A percentile compares a stretch with the other conserved stretches of the same genome.
phyloP scores from a whole-genome alignment of 2,329 filamentous ascomycete genomes.

The Aspergillus pseudotamarii region DNA sequence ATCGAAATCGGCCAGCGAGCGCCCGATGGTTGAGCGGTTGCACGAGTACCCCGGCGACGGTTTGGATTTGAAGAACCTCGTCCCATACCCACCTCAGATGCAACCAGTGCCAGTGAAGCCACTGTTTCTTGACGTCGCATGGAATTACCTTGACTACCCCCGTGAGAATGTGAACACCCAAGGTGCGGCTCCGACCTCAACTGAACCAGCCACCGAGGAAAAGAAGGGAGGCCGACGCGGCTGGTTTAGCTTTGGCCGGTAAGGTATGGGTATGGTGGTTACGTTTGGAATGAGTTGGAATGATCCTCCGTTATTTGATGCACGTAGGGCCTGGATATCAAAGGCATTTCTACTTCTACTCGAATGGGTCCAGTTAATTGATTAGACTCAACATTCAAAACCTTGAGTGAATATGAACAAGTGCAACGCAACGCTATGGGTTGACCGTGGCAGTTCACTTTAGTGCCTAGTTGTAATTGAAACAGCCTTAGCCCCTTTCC shows the following conservation, averaged over 20 bases:
- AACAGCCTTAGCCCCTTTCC: neutral
- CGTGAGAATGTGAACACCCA: constrained; percentile 50
- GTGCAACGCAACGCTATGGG: neutral
- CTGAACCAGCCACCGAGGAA: constrained; percentile 36
- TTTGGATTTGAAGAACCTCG: constrained; percentile 77
- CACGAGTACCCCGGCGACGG: constrained; percentile 72
- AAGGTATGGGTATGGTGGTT: constrained; percentile 12
- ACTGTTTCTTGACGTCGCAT: constrained; percentile 92
- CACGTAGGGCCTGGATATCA: neutral
- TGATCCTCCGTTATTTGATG: neutral
- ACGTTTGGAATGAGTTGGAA: neutral
- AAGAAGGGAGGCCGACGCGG: constrained; percentile 65
- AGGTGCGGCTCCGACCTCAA: constrained; percentile 30
- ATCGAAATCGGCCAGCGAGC: constrained; percentile 43
- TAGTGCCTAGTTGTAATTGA: neutral
- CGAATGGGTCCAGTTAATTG: neutral
- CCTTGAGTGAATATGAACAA: neutral
- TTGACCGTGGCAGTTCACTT: neutral
- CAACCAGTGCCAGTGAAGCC: constrained; percentile 88
- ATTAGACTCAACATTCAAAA: neutral
- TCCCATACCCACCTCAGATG: constrained; percentile 83
- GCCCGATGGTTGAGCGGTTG: constrained; percentile 73
- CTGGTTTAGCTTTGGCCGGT: constrained; percentile 73
- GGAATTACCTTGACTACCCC: constrained; percentile 96
- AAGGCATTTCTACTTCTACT: neutral